Evolutionary conservation across 2,329 filamentous ascomycete species (phyloP).

Genomic region (Trichoderma semiorbis): DNA sequence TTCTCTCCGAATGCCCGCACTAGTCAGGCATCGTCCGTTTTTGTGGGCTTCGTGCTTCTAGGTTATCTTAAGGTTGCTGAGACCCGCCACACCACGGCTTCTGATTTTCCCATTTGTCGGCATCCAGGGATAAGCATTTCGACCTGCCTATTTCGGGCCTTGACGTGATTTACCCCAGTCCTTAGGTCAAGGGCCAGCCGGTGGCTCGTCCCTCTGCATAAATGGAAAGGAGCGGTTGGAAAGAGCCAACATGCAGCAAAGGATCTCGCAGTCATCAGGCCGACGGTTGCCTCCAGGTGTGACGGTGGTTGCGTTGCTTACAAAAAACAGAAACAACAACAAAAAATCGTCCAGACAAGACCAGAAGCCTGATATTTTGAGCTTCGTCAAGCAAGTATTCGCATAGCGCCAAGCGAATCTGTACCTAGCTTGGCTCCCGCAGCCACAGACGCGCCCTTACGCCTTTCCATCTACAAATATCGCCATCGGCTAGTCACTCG

Average conservation of each 20-base stretch:
- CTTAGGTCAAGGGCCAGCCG: constrained; percentile 3
- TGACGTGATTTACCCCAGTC: constrained; percentile 15
- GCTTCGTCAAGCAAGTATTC: background rate
- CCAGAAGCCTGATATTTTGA: background rate
- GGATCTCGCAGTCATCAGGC: background rate
- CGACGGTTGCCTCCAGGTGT: background rate
- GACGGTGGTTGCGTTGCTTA: background rate
- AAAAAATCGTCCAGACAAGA: background rate
- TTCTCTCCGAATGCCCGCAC: background rate
- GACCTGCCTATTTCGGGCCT: constrained; percentile 3
- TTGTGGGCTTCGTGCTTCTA: background rate
- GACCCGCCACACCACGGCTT: constrained; percentile 9
- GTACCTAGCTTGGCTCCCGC: background rate
- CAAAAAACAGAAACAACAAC: background rate
- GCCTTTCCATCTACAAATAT: background rate
- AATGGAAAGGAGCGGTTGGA: background rate
- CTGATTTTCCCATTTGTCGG: constrained; percentile 4
- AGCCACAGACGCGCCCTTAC: background rate
- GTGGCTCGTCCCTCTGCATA: background rate
- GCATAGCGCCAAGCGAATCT: background rate
- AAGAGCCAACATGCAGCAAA: background rate
- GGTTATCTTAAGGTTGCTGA: constrained; percentile 17
- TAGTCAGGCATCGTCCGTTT: background rate
- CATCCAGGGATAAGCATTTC: background rate
- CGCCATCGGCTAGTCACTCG: background rate